Base-by-base conservation (phyloP, 805 yeast genomes). In the Metschnikowia cubensis region DNA sequence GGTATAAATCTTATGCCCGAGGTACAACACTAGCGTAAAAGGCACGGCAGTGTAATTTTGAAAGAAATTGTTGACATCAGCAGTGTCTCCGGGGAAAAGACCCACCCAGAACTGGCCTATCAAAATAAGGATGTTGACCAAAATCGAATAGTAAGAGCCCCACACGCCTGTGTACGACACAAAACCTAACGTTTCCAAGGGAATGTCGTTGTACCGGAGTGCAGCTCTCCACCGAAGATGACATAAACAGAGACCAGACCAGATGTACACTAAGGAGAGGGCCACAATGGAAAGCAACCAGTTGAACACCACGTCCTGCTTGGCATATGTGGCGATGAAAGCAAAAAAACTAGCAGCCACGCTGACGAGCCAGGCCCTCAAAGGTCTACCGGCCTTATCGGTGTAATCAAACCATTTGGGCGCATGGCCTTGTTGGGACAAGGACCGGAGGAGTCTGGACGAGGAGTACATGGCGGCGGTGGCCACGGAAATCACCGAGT, bases 41-140 rank as follows among this genome's bases (percentile, higher is more conserved):
- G 64, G 65, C 6, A 57, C 46, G 29, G 64, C 61, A 39, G 58
- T 54, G 50, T 63, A 63, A 55, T 63, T 63, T 50, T 63, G 62
- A 50, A 63, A 63, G 40, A 63, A 63, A 38, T 59, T 57, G 56
- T 63, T 67, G 17, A 57, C 66, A 36, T 57, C 51, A 20, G 67
- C 52, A 52, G 56, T 54, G 25, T 58, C 56, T 20, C 45, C 59
- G 2, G 77, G 77, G 63, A 54, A 73, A 48, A 73, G 68, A 7
- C 75, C 73, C 42, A 72, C 71, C 74, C 75, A 73, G 58, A 73
- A 73, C 59, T 72, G 76, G 22, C 73, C 75, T 45, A 73, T 59
- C 56, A 73, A 62, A 38, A 73, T 65, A 45, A 73, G 63, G n/a
- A 55, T 45, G 52, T 68, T 70, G 42, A 63, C 52, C 20, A 66